A percentile compares a stretch with the other conserved stretches of the same genome.
Evolutionary conservation across 129 eudicot species (phyloP).

Genomic region (Lactuca sativa): DNA sequence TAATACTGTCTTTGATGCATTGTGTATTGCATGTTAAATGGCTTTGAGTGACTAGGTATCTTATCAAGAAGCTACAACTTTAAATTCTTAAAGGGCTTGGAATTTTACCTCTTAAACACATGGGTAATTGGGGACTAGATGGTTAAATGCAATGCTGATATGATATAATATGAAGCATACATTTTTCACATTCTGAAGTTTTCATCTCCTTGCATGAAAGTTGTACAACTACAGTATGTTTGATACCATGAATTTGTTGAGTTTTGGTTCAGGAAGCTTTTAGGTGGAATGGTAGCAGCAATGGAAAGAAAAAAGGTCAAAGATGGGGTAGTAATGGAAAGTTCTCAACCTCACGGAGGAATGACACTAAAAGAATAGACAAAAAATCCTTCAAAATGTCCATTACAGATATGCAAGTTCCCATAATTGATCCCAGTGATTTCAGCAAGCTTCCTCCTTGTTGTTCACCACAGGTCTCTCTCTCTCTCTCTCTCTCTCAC

Average conservation of each 20-base stretch:
- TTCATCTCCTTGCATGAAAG: conserved; percentile 24
- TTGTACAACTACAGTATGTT: conserved; percentile 1
- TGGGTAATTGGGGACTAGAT: not conserved
- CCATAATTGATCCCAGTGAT: conserved; percentile 37
- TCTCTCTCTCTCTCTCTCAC: conserved; percentile 4
- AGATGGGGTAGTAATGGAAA: conserved; percentile 52
- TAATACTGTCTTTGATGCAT: not conserved
- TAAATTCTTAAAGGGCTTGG: too few species aligned
- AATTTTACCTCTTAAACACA: too few species aligned
- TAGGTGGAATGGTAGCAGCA: conserved; percentile 65
- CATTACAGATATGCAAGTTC: conserved; percentile 37
- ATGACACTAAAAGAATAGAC: conserved; percentile 33
- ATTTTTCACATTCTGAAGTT: not conserved
- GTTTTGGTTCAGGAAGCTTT: conserved; percentile 48
- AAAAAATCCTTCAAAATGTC: conserved; percentile 34
- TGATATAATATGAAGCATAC: not conserved
- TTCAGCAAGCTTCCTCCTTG: conserved; percentile 84
- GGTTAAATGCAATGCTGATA: not conserved
- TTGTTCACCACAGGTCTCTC: conserved; percentile 52
- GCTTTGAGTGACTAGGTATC: too few species aligned
- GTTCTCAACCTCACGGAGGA: conserved; percentile 32
- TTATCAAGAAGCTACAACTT: not conserved
- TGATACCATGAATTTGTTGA: conserved; percentile 6
- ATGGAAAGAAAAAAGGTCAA: conserved; percentile 77
- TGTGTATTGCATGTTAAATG: not conserved